Evolutionary conservation across 2,329 filamentous ascomycete species (phyloP), one percentile per base, ranked within the genome.

Genomic region (Pseudopithomyces maydicus): DNA sequence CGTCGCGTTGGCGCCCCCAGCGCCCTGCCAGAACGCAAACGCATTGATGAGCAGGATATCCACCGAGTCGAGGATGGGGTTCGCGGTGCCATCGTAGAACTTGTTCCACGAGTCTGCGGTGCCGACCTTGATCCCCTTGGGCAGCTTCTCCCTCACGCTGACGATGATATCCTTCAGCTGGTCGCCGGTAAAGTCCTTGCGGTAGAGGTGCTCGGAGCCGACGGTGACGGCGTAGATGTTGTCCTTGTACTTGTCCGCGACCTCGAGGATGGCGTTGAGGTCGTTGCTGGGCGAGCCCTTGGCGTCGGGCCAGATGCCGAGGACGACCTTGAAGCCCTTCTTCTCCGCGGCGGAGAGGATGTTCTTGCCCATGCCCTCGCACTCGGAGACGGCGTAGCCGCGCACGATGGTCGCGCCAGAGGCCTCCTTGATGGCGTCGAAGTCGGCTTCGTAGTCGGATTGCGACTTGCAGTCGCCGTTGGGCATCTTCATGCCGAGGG

Each of bases 71-170:
- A 90, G 84, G 61, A 90, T 78, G 14, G 84, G 79, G 72, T 90
- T 85, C 38, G 84, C 88, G 23, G 88, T 89, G 38, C 87, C 88
- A 70, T 90, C 88, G 45, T 84, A 81, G 68, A 81, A 88, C 76
- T 88, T 89, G 78, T 90, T 90, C 88, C 88, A 91, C 71, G 82
- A 86, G 76, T 91, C 88, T 7, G 88, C 88, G 11, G 86, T 90
- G 49, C 88, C 88, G 43, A 90, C 80, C 64, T 82, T 84, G 65
- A 86, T 79, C 58, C 65, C 63, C 23, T 72, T 73, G 64, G 82
- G 80, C 70, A 88, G 71, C 32, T 82, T 77, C 39, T 77, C 72
- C 78, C 86, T 84, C 61, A 89, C 83, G 49, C 85, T 80, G 57
- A 83, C 77, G 74, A 91, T 89, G 74, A 87, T 87, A 55, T 75